Evolutionary conservation across 2,329 filamentous ascomycete species (phyloP).

Genomic region (Fusarium floridanum): DNA sequence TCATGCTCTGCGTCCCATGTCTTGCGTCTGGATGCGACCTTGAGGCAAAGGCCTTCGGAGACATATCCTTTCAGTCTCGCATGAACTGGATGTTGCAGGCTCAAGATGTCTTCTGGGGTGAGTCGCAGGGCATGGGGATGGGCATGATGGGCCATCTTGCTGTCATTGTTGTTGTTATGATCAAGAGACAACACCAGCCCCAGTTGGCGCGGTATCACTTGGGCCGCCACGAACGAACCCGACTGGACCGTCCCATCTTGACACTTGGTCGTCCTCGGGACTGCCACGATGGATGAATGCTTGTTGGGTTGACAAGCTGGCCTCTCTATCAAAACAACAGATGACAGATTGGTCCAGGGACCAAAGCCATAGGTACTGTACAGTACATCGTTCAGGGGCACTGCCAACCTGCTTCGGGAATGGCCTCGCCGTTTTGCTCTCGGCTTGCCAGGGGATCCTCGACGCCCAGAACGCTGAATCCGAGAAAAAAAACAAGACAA

Average conservation of each 20-base stretch:
- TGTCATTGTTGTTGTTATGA: not conserved
- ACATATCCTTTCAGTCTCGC: not conserved
- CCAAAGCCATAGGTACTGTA: not conserved
- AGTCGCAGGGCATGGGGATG: not conserved
- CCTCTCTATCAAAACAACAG: not conserved
- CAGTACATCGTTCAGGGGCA: not conserved
- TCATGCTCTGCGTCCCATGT: not conserved
- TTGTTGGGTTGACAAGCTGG: not conserved
- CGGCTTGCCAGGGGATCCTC: not conserved
- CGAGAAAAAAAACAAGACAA: not conserved
- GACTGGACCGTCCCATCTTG: not conserved
- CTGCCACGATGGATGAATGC: not conserved
- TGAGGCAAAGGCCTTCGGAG: not conserved
- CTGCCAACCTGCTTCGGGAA: slow-evolving; percentile 8
- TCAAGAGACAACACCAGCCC: not conserved
- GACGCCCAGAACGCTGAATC: slow-evolving; percentile 1
- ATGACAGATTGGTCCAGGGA: slow-evolving; percentile 1
- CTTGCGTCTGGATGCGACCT: slow-evolving; percentile 8
- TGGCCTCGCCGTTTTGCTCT: slow-evolving; percentile 5
- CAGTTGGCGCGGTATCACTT: not conserved
- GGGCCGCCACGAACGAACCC: not conserved
- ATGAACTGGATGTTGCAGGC: slow-evolving; percentile 6
- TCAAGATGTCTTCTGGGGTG: not conserved
- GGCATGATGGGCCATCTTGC: not conserved
- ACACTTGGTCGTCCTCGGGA: not conserved